These are phyloP conservation scores for Postia placenta DNA, from an alignment of 768 basidiomycete species.

Conservation along the genomic window DNA sequence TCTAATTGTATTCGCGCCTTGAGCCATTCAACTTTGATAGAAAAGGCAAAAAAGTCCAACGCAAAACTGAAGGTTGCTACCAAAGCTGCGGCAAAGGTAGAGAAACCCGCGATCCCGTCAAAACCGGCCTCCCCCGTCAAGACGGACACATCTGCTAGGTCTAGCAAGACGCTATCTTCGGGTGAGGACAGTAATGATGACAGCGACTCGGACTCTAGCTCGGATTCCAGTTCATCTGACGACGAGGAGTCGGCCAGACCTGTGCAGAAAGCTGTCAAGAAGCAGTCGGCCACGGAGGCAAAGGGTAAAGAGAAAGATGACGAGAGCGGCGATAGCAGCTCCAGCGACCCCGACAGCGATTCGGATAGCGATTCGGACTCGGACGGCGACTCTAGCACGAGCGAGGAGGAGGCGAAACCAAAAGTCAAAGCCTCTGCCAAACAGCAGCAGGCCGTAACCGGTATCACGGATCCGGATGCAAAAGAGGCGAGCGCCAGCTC, in stretches of 20 bases:
- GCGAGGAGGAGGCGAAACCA: not conserved
- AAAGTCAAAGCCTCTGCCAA: no score
- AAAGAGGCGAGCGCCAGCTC: no score
- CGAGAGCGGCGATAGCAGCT: not conserved
- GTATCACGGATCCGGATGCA: no score
- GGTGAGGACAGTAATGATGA: constrained; percentile 1
- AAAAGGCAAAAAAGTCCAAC: not conserved
- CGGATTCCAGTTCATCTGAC: constrained; percentile 5
- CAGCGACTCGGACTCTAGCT: constrained; percentile 4
- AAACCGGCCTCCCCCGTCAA: not conserved
- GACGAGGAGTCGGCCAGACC: constrained; percentile 1
- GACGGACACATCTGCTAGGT: constrained; percentile 6
- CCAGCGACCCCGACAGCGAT: not conserved
- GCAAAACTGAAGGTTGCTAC: no score
- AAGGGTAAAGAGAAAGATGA: not conserved
- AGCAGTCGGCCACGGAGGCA: constrained; percentile 1
- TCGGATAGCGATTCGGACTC: no score
- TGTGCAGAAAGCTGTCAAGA: not conserved
- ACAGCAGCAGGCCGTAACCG: no score
- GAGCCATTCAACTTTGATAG: not conserved
- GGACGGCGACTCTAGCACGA: no score
- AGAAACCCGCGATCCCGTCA: not conserved
- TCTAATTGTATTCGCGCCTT: no score
- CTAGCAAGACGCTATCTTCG: constrained; percentile 11
- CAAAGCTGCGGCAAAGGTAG: not conserved